Evolutionary conservation across 2,329 filamentous ascomycete species (phyloP).

Genomic region (Epicoccum nigrum): DNA sequence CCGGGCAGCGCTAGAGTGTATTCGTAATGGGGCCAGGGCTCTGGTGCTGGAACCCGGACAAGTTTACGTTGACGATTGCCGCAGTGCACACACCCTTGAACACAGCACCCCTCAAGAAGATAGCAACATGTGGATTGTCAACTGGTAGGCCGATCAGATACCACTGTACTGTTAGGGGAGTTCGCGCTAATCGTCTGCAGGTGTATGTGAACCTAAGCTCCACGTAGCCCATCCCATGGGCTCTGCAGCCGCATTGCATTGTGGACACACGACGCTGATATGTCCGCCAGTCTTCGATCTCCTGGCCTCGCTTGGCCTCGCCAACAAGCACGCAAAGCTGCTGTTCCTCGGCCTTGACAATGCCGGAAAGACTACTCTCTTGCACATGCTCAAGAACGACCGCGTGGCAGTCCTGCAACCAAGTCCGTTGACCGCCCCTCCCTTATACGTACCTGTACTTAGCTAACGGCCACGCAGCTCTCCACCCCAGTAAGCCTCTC

Average conservation of each 20-base stretch:
- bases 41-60: slow-evolving; percentile 15
- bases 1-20: slow-evolving; percentile 8
- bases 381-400: slow-evolving; percentile 91
- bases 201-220: slow-evolving; percentile 23
- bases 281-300: slow-evolving; percentile 75
- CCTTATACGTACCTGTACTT: neutral
- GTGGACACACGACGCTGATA: slow-evolving; percentile 23
- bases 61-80: slow-evolving; percentile 13
- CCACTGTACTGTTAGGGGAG: neutral
- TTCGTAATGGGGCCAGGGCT: no score
- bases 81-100: slow-evolving; percentile 9
- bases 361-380: slow-evolving; percentile 87
- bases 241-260: slow-evolving; percentile 1
- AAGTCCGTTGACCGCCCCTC: slow-evolving; percentile 22
- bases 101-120: slow-evolving; percentile 6
- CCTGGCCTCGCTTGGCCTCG: slow-evolving; percentile 79
- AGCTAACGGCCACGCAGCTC: slow-evolving; percentile 49
- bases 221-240: slow-evolving; percentile 13
- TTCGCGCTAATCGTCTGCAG: slow-evolving; percentile 8
- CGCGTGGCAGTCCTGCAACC: slow-evolving; percentile 84
- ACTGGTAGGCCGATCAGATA: slow-evolving; percentile 65
- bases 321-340: slow-evolving; percentile 81
- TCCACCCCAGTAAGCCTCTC: slow-evolving; percentile 77
- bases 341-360: slow-evolving; percentile 86
- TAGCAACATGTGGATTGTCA: slow-evolving; percentile 79